A percentile compares a stretch with the other conserved stretches of the same genome.
phyloP scores from a whole-genome alignment of 2,329 filamentous ascomycete species.

The Arthrobotrys megalospora region DNA sequence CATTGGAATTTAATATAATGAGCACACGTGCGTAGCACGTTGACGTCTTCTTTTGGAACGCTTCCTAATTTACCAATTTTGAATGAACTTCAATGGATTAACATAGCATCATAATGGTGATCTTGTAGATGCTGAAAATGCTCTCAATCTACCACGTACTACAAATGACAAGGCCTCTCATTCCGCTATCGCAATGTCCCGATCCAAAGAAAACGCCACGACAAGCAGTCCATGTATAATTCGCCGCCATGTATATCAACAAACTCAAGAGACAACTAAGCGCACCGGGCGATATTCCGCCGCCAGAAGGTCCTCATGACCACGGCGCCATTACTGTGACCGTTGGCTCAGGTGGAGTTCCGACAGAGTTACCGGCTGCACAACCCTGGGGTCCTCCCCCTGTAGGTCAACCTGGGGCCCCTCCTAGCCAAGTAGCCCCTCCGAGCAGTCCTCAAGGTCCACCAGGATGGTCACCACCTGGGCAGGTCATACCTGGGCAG shows the following conservation, averaged over 20 bases:
- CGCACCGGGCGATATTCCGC: not conserved
- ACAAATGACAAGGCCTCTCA: not conserved
- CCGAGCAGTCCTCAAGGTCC: not conserved
- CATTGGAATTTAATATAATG: slow-evolving; percentile 20
- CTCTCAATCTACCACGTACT: slow-evolving; percentile 8
- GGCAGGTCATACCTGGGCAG: slow-evolving; percentile 3
- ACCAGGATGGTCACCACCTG: slow-evolving; percentile 16
- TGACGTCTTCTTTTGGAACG: not conserved
- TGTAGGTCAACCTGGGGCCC: not conserved
- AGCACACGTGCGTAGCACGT: slow-evolving; percentile 11
- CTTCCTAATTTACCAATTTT: slow-evolving; percentile 2
- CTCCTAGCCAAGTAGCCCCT: not conserved
- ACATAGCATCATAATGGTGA: slow-evolving; percentile 1
- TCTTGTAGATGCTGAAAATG: slow-evolving; percentile 4
- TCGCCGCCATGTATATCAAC: slow-evolving; percentile 5
- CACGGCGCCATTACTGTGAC: not conserved
- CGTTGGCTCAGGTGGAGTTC: not conserved
- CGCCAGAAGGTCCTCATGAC: not conserved
- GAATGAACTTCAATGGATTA: not conserved
- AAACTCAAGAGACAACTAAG: not conserved
- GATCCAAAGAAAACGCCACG: not conserved
- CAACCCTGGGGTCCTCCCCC: slow-evolving; percentile 1
- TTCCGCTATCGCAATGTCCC: not conserved
- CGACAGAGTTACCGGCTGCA: not conserved
- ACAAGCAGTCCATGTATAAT: not conserved